phyloP scores from a whole-genome alignment of 148 eudicot genomes.

The Rhododendron henanense region DNA sequence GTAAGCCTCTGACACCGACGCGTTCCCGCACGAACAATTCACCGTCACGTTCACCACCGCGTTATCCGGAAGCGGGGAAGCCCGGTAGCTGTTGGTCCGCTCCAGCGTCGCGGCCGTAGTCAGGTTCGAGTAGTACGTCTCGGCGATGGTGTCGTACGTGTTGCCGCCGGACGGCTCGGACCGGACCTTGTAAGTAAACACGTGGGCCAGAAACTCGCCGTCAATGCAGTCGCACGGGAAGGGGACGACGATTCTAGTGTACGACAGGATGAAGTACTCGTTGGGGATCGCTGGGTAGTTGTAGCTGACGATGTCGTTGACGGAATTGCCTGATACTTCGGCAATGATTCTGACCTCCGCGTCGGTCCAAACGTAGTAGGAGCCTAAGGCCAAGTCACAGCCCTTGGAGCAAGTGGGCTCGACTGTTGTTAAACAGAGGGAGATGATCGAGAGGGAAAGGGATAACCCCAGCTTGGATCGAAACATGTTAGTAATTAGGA shows the following conservation, averaged over 20 bases:
- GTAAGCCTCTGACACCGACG: constrained; percentile 41
- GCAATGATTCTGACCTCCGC: constrained; percentile 26
- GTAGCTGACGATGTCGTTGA: constrained; percentile 25
- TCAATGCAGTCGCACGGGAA: constrained; percentile 52
- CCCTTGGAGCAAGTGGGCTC: constrained; percentile 42
- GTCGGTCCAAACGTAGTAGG: constrained; percentile 40
- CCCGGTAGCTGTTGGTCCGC: constrained; percentile 35
- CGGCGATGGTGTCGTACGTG: constrained; percentile 40
- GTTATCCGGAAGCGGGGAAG: constrained; percentile 3
- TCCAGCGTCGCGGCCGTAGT: constrained; percentile 42
- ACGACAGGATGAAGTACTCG: constrained; percentile 19
- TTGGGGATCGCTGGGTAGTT: constrained; percentile 17
- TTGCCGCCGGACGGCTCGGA: constrained; percentile 17
- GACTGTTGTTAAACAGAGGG: constrained; percentile 5
- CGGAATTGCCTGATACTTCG: background rate
- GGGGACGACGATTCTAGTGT: constrained; percentile 42
- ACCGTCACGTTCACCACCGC: constrained; percentile 37
- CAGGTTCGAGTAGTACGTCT: constrained; percentile 39
- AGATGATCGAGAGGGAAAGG: background rate
- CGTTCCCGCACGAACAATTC: constrained; percentile 69
- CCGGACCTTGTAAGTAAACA: constrained; percentile 26
- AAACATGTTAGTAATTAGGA: background rate
- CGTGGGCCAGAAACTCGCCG: constrained; percentile 43
- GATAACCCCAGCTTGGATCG: background rate
- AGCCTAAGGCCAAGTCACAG: constrained; percentile 58